Evolutionary conservation across 2,329 filamentous ascomycete genomes (phyloP).

Genomic region (Aspergillus sp.): DNA sequence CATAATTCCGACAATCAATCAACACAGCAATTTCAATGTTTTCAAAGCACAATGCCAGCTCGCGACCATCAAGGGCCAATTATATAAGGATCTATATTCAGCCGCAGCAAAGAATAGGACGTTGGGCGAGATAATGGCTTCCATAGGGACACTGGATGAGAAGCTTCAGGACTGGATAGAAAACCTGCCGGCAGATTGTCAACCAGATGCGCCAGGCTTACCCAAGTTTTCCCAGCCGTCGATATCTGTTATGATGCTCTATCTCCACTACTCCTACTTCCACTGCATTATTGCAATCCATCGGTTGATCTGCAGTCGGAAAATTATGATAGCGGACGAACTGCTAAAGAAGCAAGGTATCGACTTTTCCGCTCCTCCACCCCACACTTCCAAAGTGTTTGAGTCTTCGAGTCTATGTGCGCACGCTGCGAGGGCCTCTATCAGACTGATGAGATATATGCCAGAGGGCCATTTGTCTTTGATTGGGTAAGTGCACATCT

Average conservation of each 20-base stretch:
- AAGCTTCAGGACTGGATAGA: constrained; percentile 21
- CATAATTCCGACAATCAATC: constrained; percentile 11
- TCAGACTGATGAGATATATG: constrained; percentile 22
- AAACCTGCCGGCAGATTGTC: constrained; percentile 18
- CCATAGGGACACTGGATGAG: constrained; percentile 19
- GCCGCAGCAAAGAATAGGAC: constrained; percentile 17
- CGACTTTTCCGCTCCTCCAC: neutral
- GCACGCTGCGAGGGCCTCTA: constrained; percentile 25
- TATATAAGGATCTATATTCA: constrained; percentile 22
- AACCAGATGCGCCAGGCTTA: constrained; percentile 13
- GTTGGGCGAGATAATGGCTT: constrained; percentile 17
- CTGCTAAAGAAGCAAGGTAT: constrained; percentile 1
- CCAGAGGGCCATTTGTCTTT: constrained; percentile 19
- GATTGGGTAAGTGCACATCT: constrained; percentile 17
- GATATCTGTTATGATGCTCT: constrained; percentile 18
- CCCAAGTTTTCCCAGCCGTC: neutral
- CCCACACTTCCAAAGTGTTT: constrained; percentile 15
- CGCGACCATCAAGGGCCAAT: constrained; percentile 22
- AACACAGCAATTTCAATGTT: constrained; percentile 13
- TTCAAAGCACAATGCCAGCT: constrained; percentile 22
- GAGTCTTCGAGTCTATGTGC: constrained; percentile 21
- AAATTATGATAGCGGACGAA: constrained; percentile 13
- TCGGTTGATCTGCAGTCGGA: constrained; percentile 14
- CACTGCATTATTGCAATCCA: constrained; percentile 27
- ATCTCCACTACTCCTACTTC: constrained; percentile 24